phyloP scores from a whole-genome alignment of 306 rosid species.

The Glycyrrhiza uralensis region DNA sequence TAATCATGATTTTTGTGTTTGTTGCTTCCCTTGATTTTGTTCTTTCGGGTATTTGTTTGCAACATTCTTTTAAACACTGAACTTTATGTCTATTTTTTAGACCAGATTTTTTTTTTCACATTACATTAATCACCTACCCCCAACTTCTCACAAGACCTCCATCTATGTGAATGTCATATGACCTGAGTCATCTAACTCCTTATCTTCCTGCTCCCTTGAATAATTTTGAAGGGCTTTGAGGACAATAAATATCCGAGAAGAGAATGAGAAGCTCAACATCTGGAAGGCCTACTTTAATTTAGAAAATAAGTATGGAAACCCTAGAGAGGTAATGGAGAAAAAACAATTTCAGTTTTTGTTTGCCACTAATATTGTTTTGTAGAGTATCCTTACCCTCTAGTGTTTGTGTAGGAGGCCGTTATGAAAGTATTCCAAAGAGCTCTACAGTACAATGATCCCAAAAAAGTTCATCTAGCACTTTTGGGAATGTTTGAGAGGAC shows the following conservation, averaged over 20 bases:
- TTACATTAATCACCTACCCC: neutral
- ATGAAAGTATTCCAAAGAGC: conserved; percentile 78
- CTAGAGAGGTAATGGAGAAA: conserved; percentile 62
- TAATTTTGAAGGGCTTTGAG: conserved; percentile 70
- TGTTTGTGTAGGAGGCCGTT: conserved; percentile 68
- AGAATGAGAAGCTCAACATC: conserved; percentile 84
- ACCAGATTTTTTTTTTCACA: neutral
- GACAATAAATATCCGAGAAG: conserved; percentile 82
- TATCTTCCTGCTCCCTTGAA: neutral
- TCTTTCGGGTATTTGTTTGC: neutral
- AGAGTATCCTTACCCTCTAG: conserved; percentile 6
- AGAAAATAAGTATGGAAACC: conserved; percentile 83
- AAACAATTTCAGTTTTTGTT: neutral
- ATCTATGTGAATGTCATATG: conserved; percentile 4
- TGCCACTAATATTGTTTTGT: neutral
- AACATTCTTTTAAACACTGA: neutral
- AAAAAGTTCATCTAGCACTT: conserved; percentile 74
- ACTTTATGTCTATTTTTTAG: neutral
- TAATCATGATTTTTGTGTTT: neutral
- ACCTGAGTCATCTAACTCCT: neutral
- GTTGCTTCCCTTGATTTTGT: neutral
- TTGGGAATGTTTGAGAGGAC: conserved; percentile 88
- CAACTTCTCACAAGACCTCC: neutral
- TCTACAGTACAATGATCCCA: conserved; percentile 71
- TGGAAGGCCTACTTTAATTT: conserved; percentile 92